Percentiles rank a stretch among this genome's conserved stretches.
Conservation (phyloP, 345 rosid genomes). For the Syzygium grande region DNA sequence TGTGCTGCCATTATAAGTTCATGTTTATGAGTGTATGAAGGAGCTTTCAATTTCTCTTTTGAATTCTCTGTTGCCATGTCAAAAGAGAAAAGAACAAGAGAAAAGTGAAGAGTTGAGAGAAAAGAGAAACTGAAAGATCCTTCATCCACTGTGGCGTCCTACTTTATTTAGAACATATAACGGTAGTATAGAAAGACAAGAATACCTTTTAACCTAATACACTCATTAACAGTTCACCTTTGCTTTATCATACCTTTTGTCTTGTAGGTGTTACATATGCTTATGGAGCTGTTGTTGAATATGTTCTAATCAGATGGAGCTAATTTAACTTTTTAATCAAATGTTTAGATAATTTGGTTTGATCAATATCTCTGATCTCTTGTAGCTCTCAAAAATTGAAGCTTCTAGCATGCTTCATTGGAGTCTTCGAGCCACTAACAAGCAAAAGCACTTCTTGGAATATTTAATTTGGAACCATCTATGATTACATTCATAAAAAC, state of each 20-base stretch:
- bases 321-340: not conserved
- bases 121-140: not conserved
- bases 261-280: not conserved
- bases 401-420: not conserved
- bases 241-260: not conserved
- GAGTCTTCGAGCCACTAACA: not conserved
- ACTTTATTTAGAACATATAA: not conserved
- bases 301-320: not conserved
- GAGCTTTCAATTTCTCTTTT: not conserved
- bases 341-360: not conserved
- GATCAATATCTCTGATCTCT: not conserved
- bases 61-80: not conserved
- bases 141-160: not conserved
- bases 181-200: not conserved
- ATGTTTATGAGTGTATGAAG: not conserved
- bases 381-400: not conserved
- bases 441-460: not conserved
- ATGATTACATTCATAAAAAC: not conserved
- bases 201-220: not conserved
- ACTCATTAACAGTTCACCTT: not conserved
- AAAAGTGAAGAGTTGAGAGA: not conserved
- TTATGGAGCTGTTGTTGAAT: not conserved
- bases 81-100: not conserved
- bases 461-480: not conserved
- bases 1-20: not conserved